Percentiles rank a stretch among this genome's conserved stretches.
These are phyloP conservation scores for Dryadomyces sulphureus DNA, from an alignment of 2,329 filamentous ascomycete species.

Conservation along the genomic window DNA sequence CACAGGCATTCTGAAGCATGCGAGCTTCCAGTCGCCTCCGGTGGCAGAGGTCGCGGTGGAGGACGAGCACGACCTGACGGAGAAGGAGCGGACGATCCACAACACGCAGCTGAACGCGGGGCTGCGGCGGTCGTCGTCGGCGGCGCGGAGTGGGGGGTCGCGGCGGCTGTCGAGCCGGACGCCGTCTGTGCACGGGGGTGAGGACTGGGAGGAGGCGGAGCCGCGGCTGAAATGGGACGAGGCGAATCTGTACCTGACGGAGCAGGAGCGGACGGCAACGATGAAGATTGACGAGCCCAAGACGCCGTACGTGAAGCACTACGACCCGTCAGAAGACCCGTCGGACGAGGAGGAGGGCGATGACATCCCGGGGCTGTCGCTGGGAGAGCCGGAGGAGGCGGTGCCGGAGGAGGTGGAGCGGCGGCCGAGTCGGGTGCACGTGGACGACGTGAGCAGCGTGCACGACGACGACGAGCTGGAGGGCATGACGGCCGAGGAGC, in stretches of 20 bases:
- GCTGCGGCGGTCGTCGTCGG: conserved; percentile 68
- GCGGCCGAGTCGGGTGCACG: conserved; percentile 60
- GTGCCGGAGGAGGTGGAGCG: conserved; percentile 31
- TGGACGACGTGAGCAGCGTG: conserved; percentile 40
- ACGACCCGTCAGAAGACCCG: conserved; percentile 79
- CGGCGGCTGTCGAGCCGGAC: conserved; percentile 52
- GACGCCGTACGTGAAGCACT: conserved; percentile 87
- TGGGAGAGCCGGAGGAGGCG: conserved; percentile 81
- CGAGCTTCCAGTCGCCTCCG: background rate
- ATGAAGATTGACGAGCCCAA: conserved; percentile 99
- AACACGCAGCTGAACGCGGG: conserved; percentile 94
- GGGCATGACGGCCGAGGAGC: conserved; percentile 54
- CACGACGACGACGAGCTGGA: conserved; percentile 40
- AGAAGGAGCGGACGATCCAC: conserved; percentile 82
- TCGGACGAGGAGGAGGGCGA: conserved; percentile 65
- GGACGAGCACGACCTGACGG: conserved; percentile 38
- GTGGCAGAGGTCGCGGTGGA: background rate
- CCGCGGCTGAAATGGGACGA: conserved; percentile 96
- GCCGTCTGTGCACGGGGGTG: conserved; percentile 26
- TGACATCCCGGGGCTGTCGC: conserved; percentile 81
- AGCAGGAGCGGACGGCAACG: conserved; percentile 85
- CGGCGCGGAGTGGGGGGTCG: conserved; percentile 48
- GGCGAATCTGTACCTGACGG: conserved; percentile 90
- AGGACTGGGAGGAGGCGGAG: conserved; percentile 42
- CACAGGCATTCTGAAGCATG: conserved; percentile 1